A percentile compares a stretch with the other conserved stretches of the same genome.
Conservation (phyloP, 208 protist genomes). For the Leptomonas pyrrhocoris region DNA sequence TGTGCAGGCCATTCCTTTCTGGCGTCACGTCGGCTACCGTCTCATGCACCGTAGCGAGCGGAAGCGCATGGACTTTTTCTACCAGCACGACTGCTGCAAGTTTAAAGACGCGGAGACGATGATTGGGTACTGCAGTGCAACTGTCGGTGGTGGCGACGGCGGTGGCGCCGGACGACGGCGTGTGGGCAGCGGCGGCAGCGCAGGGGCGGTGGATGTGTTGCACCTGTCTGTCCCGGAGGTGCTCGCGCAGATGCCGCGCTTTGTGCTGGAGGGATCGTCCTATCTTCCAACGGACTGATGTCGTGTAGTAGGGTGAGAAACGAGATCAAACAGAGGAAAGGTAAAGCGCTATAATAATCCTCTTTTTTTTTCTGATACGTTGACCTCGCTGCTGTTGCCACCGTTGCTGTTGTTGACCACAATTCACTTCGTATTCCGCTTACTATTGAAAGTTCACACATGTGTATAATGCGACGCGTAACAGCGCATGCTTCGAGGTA, state of each 20-base stretch:
- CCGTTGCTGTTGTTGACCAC: too few species aligned
- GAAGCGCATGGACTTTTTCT: slow-evolving; percentile 84
- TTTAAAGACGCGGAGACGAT: slow-evolving; percentile 85
- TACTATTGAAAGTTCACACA: too few species aligned
- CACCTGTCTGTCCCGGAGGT: slow-evolving; percentile 25
- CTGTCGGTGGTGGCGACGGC: not conserved
- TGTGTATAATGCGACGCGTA: too few species aligned
- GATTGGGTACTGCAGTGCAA: slow-evolving; percentile 69
- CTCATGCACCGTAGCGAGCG: slow-evolving; percentile 71
- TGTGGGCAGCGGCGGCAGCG: not conserved
- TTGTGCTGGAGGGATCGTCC: slow-evolving; percentile 44
- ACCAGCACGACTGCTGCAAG: slow-evolving; percentile 89
- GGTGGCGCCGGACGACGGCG: not conserved
- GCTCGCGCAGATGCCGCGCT: slow-evolving; percentile 47
- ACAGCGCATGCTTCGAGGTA: too few species aligned
- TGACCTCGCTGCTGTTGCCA: too few species aligned
- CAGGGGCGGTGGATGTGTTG: slow-evolving; percentile 6
- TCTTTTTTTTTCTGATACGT: too few species aligned
- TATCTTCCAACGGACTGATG: slow-evolving; percentile 38
- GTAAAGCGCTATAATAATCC: not conserved
- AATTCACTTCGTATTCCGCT: too few species aligned
- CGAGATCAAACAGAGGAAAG: slow-evolving; percentile 3
- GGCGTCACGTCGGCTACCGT: slow-evolving; percentile 78
- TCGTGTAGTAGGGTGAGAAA: not conserved
- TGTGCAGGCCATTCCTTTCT: slow-evolving; percentile 83